Conservation (phyloP, 2,329 filamentous ascomycete genomes). For the Rutstroemia sp. region DNA sequence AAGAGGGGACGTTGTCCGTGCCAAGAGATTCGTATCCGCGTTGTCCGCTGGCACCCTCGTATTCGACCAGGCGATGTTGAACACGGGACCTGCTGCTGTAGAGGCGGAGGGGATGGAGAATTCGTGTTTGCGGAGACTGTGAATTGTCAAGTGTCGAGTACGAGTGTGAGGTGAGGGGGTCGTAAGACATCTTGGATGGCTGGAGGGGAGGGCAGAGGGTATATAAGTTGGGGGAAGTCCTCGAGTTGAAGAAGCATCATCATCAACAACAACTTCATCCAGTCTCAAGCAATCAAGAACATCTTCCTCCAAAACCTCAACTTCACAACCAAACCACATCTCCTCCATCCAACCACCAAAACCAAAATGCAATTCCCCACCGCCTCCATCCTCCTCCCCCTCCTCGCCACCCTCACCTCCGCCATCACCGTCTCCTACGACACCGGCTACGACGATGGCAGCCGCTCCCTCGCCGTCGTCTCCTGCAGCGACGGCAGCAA, state of each 20-base stretch:
- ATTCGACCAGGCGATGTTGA: neutral
- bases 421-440: conserved; percentile 59
- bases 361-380: conserved; percentile 36
- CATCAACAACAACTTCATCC: neutral
- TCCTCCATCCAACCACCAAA: neutral
- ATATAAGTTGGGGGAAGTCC: neutral
- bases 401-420: conserved; percentile 32
- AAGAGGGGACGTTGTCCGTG: no score
- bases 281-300: neutral
- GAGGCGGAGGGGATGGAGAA: neutral
- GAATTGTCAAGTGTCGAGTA: neutral
- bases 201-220: neutral
- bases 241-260: neutral
- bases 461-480: conserved; percentile 47
- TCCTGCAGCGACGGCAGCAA: conserved; percentile 62
- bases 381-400: conserved; percentile 32
- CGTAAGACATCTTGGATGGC: neutral
- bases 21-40: neutral
- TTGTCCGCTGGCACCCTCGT: neutral
- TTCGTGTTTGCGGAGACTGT: neutral
- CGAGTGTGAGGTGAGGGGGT: neutral
- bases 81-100: neutral
- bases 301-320: neutral
- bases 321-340: neutral
- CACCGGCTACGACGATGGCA: conserved; percentile 56